Evolutionary conservation across 2,329 filamentous ascomycete genomes (phyloP).

Genomic region (Diplodia scrobiculata): DNA sequence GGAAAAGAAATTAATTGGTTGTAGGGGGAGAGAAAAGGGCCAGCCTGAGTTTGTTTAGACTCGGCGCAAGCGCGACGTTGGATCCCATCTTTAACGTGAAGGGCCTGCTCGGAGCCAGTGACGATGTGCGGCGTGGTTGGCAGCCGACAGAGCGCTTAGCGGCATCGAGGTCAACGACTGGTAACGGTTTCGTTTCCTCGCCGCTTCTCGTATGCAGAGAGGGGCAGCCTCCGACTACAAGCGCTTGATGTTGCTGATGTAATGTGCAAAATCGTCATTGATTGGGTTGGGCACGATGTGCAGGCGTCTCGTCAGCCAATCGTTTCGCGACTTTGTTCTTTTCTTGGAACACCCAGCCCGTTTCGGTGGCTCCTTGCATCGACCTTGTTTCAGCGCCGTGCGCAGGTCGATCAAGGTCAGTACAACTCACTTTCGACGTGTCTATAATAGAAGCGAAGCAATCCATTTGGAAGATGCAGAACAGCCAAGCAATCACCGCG

Average conservation of each 20-base stretch:
- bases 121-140: neutral
- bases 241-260: neutral
- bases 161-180: neutral
- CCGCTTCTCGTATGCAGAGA: neutral
- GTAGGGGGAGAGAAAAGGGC: neutral
- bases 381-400: neutral
- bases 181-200: neutral
- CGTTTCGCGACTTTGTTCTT: neutral
- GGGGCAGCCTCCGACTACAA: neutral
- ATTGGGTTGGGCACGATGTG: neutral
- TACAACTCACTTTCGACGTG: neutral
- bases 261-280: neutral
- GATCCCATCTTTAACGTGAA: neutral
- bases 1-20: neutral
- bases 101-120: neutral
- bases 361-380: neutral
- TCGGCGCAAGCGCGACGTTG: neutral
- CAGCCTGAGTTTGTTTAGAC: neutral
- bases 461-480: neutral
- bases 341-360: neutral
- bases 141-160: neutral
- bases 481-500: neutral
- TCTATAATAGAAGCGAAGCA: neutral
- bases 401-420: too few relatives aligned
- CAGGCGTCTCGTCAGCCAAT: neutral